These are phyloP conservation scores for Fragilaria crotonensis DNA, from an alignment of 108 stramenopile genomes.

Conservation along the genomic window DNA sequence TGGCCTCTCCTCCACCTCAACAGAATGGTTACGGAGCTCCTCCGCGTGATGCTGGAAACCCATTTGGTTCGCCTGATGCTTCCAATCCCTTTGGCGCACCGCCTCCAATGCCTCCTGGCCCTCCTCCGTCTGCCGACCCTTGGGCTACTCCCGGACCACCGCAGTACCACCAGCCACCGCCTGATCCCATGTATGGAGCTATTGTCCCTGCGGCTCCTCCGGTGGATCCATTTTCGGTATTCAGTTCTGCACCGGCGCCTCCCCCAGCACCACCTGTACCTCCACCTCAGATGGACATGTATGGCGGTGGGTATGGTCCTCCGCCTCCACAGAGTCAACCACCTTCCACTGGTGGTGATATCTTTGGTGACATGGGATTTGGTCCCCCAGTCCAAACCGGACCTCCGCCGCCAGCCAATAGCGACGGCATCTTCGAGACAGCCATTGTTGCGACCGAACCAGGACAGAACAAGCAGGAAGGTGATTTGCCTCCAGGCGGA, in stretches of 20 bases:
- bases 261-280: constrained; percentile 21
- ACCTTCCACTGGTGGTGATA: constrained; percentile 13
- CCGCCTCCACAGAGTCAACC: constrained; percentile 18
- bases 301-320: neutral
- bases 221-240: constrained; percentile 55
- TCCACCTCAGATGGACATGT: constrained; percentile 3
- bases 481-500: constrained; percentile 77
- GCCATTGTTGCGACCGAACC: constrained; percentile 28
- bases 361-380: constrained; percentile 66
- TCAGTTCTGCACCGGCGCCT: constrained; percentile 36
- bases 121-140: constrained; percentile 8
- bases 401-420: constrained; percentile 9
- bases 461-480: constrained; percentile 29
- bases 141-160: constrained; percentile 4
- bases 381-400: constrained; percentile 21
- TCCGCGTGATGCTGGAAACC: constrained; percentile 16
- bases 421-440: constrained; percentile 23
- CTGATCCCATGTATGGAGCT: constrained; percentile 9
- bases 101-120: constrained; percentile 17
- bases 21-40: constrained; percentile 1
- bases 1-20: constrained; percentile 7
- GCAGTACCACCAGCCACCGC: constrained; percentile 3
- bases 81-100: constrained; percentile 32
- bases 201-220: constrained; percentile 33
- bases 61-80: constrained; percentile 9